Base-by-base conservation (phyloP, 2,329 filamentous ascomycete species). In the Alternaria sp. region DNA sequence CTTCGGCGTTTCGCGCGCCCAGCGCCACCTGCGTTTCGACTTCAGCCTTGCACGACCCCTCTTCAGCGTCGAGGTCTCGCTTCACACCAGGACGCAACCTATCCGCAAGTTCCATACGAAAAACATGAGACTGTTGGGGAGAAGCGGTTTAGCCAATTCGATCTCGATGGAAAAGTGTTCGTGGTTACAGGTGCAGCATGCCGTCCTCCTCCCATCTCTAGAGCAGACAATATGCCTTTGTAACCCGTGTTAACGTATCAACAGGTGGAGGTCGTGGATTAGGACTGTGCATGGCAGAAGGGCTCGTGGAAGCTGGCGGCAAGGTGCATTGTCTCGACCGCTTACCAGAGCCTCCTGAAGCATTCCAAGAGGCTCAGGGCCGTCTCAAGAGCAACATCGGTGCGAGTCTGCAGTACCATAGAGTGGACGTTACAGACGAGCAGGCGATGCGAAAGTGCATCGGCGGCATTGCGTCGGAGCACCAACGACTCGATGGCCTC, bases 381-480 rank as follows among this genome's bases (percentile, higher is more conserved):
- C 85, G 88, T 40, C 88, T 90, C 28, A 81, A 81, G 8, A 78
- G 84, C 32, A 87, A 90, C 72, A 84, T 91, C 25, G 86, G 85
- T 65, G 89, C 89, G 5, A 85, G 85, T 49, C 79, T 96, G 43
- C 84, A 88, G 61, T 97, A 96, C 82, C 89, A 90, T 75, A 88
- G 89, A 63, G 88, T 93, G 54, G 93, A 97, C 77, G 92, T 97
- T 10, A 87, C 91, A 19, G 87, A 95, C 71, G 88, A 89, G 30
- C 82, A 85, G 3, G 78, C 84, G 40, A 84, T 97, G 50, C 90
- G 93, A 75, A 81, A 81, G 21, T 85, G 91, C 46, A 84, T 96
- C 60, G 83, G 85, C 66, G 82, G 80, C 7, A 95, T 97, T 67
- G 91, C 89, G 9, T 83, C 89, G 44, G 79, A 86, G 62, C 87